A percentile compares a stretch with the other conserved stretches of the same genome.
These are phyloP conservation scores for Kodamaea derodonti DNA, from an alignment of 1,139 yeast genomes.

Conservation along the genomic window DNA sequence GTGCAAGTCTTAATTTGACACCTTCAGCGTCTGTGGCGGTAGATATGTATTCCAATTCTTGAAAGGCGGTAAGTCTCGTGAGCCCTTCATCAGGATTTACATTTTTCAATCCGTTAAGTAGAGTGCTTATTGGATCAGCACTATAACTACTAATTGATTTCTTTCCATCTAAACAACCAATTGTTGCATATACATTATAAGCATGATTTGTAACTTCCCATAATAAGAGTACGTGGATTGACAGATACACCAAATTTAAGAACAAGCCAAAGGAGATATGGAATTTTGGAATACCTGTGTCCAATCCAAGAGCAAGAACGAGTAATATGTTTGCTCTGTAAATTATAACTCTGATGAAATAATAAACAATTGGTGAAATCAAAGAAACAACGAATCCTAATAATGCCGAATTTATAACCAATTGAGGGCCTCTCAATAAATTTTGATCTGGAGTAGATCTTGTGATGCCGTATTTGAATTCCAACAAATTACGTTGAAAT, in stretches of 20 bases:
- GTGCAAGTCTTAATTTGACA: constrained; percentile 44
- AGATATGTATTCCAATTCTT: constrained; percentile 63
- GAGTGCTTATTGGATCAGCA: constrained; percentile 68
- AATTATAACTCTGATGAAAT: constrained; percentile 37
- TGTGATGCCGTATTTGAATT: constrained; percentile 44
- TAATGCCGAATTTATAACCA: constrained; percentile 35
- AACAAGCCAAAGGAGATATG: constrained; percentile 37
- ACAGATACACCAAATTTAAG: constrained; percentile 30
- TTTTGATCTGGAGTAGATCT: constrained; percentile 39
- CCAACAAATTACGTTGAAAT: constrained; percentile 58
- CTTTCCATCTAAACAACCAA: constrained; percentile 79
- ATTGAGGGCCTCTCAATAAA: constrained; percentile 30
- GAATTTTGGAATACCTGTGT: constrained; percentile 29
- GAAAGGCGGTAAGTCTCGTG: constrained; percentile 66
- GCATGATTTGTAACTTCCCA: constrained; percentile 66
- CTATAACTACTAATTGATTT: constrained; percentile 66
- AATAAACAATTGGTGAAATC: constrained; percentile 46
- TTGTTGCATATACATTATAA: constrained; percentile 69
- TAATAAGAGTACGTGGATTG: constrained; percentile 37
- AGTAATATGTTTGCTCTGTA: constrained; percentile 35
- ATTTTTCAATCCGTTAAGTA: constrained; percentile 66
- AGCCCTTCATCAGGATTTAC: constrained; percentile 46
- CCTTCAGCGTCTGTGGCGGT: constrained; percentile 44
- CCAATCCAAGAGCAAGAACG: constrained; percentile 31
- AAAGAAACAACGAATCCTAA: constrained; percentile 28